These are phyloP conservation scores for Nicotiana noctiflora DNA, from an alignment of 257 asterid genomes.

Conservation along the genomic window DNA sequence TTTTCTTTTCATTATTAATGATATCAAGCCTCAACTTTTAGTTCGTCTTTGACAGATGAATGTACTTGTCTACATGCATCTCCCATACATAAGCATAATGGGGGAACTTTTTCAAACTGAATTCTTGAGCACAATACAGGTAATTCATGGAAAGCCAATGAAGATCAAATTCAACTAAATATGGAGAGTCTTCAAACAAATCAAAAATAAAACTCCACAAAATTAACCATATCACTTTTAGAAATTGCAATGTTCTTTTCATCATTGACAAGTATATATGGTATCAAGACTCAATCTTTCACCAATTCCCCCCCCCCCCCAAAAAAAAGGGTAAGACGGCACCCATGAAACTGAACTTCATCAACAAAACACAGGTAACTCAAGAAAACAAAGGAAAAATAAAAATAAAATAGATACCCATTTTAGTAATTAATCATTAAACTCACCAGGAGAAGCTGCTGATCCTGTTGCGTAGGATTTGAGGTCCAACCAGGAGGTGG, in stretches of 20 bases:
- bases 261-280: not conserved
- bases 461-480: constrained; percentile 23
- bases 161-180: not conserved
- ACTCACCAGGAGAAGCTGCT: constrained; percentile 29
- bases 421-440: not conserved
- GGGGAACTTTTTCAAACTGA: not conserved
- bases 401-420: not conserved
- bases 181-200: not conserved
- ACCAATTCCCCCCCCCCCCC: not conserved
- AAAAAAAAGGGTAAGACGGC: too few species aligned
- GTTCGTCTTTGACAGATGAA: not conserved
- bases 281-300: not conserved
- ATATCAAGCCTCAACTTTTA: not conserved
- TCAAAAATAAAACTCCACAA: not conserved
- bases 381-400: not conserved
- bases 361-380: not conserved
- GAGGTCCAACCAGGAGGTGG: constrained; percentile 80
- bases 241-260: not conserved
- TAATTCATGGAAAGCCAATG: not conserved
- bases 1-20: not conserved
- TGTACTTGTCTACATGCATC: not conserved
- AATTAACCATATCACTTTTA: not conserved
- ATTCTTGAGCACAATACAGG: not conserved
- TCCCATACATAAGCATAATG: not conserved
- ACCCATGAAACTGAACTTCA: not conserved